Base-by-base conservation (phyloP, 1,139 yeast species). In the Pichia sp. region DNA sequence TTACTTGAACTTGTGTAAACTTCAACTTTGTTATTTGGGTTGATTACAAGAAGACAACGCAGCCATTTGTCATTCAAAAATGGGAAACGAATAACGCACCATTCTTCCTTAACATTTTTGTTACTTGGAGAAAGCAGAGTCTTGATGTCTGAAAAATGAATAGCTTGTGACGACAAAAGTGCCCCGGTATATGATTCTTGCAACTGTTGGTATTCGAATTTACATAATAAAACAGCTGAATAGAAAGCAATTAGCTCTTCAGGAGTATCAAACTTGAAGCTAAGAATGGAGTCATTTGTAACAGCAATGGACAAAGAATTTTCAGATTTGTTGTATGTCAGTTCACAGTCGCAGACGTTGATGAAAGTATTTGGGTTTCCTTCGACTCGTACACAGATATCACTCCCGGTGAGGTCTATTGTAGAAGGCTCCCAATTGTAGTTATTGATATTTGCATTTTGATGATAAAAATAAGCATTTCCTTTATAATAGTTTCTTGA, bases 161-260 rank as follows among this genome's bases (percentile, higher is more conserved):
- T 63, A 1, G 77, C 80, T 49, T 71, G 72, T n/a, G 71, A 57
- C n/a, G 77, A 70, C 35, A 75, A 59, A 25, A 73, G 58, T 10
- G 74, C 79, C 12, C 79, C 81, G 1, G 79, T 74, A 52, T 67
- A 75, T 12, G 77, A 69, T 57, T 74, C 78, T 55, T 72, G 74
- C 44, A 75, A 61, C 38, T 73, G 70, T 26, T 65, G 62, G 50
- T 64, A 67, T 55, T 75, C 81, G 51, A 64, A 74, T 48, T 70
- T 72, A 28, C 76, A 59, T 42, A 75, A 58, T 41, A 68, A 57
- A 31, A 74, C 55, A 7, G 74, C 69, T 1, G 75, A 63, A 22
- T 71, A 62, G 71, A 79, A 73, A 43, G 54, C 56, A 34, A 59
- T 56, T 41, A 68, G 56, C 33, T 71, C 75, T 3, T 53, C 54